Base-by-base conservation (phyloP, 108 stramenopile species). In the Nitzschia inconspicua region DNA sequence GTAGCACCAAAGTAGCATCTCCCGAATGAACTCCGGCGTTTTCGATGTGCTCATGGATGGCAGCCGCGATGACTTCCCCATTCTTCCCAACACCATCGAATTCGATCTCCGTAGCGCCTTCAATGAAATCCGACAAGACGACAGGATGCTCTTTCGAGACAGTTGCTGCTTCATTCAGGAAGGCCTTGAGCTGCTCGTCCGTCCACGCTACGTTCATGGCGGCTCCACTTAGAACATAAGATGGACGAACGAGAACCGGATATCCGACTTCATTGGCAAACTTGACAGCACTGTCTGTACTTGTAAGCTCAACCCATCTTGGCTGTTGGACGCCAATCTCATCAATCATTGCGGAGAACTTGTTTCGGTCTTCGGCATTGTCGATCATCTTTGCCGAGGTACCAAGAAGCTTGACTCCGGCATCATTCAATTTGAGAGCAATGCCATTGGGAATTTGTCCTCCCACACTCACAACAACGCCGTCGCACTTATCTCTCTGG, bases 11-110 rank as follows among this genome's bases (percentile, higher is more conserved):
- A 30, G 94, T 91, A 25, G 96, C 96, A 86, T 97, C 96, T 27
- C 96, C 94, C 31, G 91, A 94, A 89, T 98, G 98, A 46, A 98
- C 98, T 44, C 98, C 98, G 13, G 98, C 98, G 52, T 97, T 92
- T 78, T 99, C 98, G 35, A 99, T 89, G 78, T 99, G 98, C 75
- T 97, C 95, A 63, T 95, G 93, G 55, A 96, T 96, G 40, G 97
- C 96, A 37, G 89, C 89, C 41, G 94, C 94, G 53, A 98, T 80
- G 61, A 97, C 81, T 53, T 94, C 93, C 25, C 98, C 98, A 63
- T 99, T 66, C 61, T 87, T 83, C 42, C 88, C 97, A 55, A 99
- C 97, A 63, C 89, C 97, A 69, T 99, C 98, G 63, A 98, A 88
- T 64, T 99, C 98, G 58, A 99, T 96, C 73, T 99, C 98, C 18